Conservation (phyloP, 2,329 filamentous ascomycete genomes). For the Ceratocystis cubensis region DNA sequence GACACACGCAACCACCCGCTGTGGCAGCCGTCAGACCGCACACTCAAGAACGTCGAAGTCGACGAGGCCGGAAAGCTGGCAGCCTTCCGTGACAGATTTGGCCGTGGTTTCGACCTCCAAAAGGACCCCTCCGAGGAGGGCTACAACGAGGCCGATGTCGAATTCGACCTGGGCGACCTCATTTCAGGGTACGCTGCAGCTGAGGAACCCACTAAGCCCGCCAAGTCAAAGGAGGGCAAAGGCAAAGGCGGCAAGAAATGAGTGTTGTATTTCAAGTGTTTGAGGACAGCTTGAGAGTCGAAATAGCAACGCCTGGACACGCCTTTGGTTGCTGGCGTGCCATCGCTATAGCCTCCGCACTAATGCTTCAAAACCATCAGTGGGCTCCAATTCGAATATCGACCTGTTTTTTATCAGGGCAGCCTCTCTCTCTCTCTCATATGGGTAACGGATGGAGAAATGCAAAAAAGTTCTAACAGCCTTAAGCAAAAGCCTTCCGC, state of each 20-base stretch:
- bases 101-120: conserved; percentile 63
- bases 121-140: conserved; percentile 27
- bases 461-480: background rate
- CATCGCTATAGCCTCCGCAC: background rate
- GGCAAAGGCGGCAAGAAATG: conserved; percentile 37
- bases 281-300: background rate
- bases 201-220: conserved; percentile 21
- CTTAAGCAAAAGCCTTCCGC: background rate
- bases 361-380: background rate
- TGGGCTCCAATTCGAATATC: background rate
- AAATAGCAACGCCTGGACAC: background rate
- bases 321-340: background rate
- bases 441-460: background rate
- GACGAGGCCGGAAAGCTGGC: conserved; percentile 86
- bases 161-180: conserved; percentile 36
- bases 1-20: conserved; percentile 80
- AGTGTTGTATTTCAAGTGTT: background rate
- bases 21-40: conserved; percentile 79
- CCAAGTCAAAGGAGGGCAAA: conserved; percentile 26
- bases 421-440: background rate
- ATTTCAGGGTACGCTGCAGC: conserved; percentile 37
- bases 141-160: conserved; percentile 25
- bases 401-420: background rate
- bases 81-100: conserved; percentile 75
- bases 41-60: conserved; percentile 76